Conservation (phyloP, 2,329 filamentous ascomycete species). For the Aspergillus fischeri region DNA sequence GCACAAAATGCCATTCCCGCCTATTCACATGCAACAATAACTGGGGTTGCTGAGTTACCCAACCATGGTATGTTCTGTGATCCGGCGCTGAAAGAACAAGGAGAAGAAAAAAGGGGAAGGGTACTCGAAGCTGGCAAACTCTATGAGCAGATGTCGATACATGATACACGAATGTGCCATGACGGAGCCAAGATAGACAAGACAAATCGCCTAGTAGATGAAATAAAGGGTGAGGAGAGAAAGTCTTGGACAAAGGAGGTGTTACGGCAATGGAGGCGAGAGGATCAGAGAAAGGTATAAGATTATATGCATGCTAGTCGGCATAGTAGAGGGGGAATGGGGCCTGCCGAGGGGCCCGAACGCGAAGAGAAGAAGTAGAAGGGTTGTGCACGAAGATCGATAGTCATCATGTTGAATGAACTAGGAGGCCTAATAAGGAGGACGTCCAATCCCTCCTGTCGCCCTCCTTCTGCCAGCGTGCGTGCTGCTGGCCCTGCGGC, state of each 20-base stretch:
- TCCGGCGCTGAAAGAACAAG: neutral
- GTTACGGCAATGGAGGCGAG: neutral
- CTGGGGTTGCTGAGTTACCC: neutral
- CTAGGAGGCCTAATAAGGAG: constrained; percentile 26
- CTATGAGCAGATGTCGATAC: neutral
- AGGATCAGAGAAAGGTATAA: neutral
- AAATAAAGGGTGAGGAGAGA: neutral
- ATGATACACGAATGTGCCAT: neutral
- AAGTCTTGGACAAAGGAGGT: neutral
- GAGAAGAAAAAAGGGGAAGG: neutral
- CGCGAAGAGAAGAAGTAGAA: constrained; percentile 6
- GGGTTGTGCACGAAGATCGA: neutral
- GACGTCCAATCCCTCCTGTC: constrained; percentile 30
- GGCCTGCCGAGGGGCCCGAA: neutral
- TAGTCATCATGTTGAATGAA: constrained; percentile 1
- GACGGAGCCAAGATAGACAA: neutral
- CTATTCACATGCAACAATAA: neutral
- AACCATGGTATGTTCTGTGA: neutral
- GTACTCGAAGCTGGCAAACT: neutral
- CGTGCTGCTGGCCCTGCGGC: constrained; percentile 8
- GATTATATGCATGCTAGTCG: neutral
- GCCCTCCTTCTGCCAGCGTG: constrained; percentile 19
- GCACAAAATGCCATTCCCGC: neutral
- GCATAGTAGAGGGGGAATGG: neutral
- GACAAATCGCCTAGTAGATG: neutral